Evolutionary conservation across 768 basidiomycete species (phyloP), one percentile per base, ranked within the genome.

Genomic region (Russula ochroleuca): DNA sequence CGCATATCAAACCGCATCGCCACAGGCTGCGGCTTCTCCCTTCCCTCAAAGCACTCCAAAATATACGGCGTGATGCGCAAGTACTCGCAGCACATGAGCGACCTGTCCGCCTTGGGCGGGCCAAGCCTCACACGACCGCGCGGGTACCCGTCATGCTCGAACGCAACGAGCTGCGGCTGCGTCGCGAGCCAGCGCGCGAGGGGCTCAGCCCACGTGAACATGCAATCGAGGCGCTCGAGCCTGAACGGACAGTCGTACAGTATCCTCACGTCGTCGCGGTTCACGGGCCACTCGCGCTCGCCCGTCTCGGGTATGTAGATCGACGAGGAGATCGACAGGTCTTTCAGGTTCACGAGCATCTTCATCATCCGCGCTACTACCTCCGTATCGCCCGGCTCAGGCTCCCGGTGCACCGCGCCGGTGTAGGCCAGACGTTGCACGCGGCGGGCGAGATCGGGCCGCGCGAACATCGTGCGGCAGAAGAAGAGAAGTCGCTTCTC

Each of bases 391-490:
- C n/a, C 66, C 0, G 33, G 25, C 13, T 61, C 41, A 17, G 57
- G 66, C 17, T 54, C 47, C 9, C 63, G 38, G n/a, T 65, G 63
- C 11, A 58, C 51, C 10, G 63, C 57, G 14, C 57, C 63, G 0
- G 63, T 65, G 15, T 65, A 67, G 5, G 57, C 52, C 19, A 67
- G n/a, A 0, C 59, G 57, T 4, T 38, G 66, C 11, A 67, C 66
- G 33, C 66, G 63, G 5, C 53, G 63, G 2, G 66, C 66, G 21
- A 67, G 54, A 43, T 67, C 66, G 7, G 66, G 66, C 4, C 66
- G 63, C 2, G 55, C 58, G 58, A 55, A 23, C 62, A 67, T 65
- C 4, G 63, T 67, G 50, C 41, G 58, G 28, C 66, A 67, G 17
- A 67, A 65, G 28, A 35, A 41, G 13, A 67, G 43, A 6, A 67